phyloP scores from a whole-genome alignment of 2,329 filamentous ascomycete species.

The Aspergillus sp. region DNA sequence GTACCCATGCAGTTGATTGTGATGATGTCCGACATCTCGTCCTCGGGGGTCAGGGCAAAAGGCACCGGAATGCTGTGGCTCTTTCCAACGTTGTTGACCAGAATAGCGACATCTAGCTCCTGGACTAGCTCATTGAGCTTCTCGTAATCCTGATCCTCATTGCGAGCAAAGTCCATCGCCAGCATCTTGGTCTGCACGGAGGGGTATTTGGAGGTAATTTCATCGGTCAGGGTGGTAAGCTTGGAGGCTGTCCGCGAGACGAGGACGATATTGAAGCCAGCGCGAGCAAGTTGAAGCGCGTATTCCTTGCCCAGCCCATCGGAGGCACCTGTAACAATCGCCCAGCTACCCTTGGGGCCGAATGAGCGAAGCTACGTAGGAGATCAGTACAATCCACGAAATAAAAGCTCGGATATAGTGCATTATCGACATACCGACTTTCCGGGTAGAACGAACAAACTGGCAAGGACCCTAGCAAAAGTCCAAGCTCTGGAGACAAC shows the following conservation, averaged over 20 bases:
- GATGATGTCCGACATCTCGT: constrained; percentile 86
- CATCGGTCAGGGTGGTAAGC: constrained; percentile 71
- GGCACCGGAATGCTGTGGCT: constrained; percentile 91
- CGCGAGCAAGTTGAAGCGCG: constrained; percentile 80
- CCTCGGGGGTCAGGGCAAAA: constrained; percentile 74
- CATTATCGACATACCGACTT: constrained; percentile 42
- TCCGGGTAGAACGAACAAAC: constrained; percentile 65
- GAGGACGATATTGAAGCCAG: constrained; percentile 92
- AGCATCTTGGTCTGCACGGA: constrained; percentile 72
- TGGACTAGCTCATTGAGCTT: constrained; percentile 67
- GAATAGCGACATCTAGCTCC: constrained; percentile 76
- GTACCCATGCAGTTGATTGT: constrained; percentile 94
- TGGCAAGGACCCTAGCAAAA: constrained; percentile 62
- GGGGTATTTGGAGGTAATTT: constrained; percentile 69
- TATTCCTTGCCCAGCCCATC: constrained; percentile 98
- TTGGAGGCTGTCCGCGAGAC: constrained; percentile 95
- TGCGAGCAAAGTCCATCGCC: constrained; percentile 87
- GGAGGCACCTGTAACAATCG: constrained; percentile 89
- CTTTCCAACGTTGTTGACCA: constrained; percentile 96
- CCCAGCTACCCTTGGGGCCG: constrained; percentile 90
- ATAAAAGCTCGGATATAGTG: background rate
- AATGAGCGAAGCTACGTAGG: constrained; percentile 76
- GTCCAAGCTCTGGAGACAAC: constrained; percentile 58
- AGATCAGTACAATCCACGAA: constrained; percentile 15
- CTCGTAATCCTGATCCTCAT: constrained; percentile 77